phyloP scores from a whole-genome alignment of 176 grass and related monocot genomes.

The Zoysia japonica region DNA sequence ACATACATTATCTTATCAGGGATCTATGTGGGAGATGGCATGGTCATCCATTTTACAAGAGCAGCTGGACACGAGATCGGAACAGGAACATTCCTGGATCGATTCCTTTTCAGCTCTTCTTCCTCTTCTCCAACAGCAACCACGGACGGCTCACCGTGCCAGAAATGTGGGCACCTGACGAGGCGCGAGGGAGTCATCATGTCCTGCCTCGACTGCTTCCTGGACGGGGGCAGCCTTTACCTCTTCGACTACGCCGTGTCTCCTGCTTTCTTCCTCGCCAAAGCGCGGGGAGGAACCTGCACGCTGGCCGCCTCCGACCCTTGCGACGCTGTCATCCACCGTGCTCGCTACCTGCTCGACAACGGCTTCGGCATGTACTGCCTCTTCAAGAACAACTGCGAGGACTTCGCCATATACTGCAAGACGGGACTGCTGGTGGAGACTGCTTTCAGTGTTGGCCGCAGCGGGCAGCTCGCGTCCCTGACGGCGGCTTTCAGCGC shows the following conservation, averaged over 20 bases:
- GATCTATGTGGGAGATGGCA: slow-evolving; percentile 67
- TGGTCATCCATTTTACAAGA: slow-evolving; percentile 85
- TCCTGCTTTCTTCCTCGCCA: slow-evolving; percentile 67
- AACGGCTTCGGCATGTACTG: slow-evolving; percentile 70
- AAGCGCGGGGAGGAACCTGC: slow-evolving; percentile 89
- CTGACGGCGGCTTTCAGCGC: slow-evolving; percentile 55
- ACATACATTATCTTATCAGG: slow-evolving; percentile 50
- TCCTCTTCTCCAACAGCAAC: slow-evolving; percentile 45
- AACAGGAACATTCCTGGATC: slow-evolving; percentile 67
- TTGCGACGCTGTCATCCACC: slow-evolving; percentile 45
- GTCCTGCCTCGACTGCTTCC: slow-evolving; percentile 88
- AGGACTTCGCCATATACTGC: slow-evolving; percentile 92
- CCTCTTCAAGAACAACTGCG: slow-evolving; percentile 90
- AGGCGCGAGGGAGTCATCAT: slow-evolving; percentile 57
- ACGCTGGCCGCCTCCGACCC: slow-evolving; percentile 66
- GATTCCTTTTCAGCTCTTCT: slow-evolving; percentile 59
- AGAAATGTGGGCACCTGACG: slow-evolving; percentile 46
- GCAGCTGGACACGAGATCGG: slow-evolving; percentile 77
- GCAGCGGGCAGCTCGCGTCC: slow-evolving; percentile 77
- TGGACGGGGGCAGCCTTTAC: slow-evolving; percentile 69
- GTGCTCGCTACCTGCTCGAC: slow-evolving; percentile 60
- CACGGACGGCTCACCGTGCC: slow-evolving; percentile 22
- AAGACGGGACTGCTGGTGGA: slow-evolving; percentile 80
- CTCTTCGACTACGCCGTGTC: slow-evolving; percentile 66
- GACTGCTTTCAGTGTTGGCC: slow-evolving; percentile 65